Percentiles rank a stretch among this genome's conserved stretches.
Evolutionary conservation across 2,329 filamentous ascomycete species (phyloP).

Genomic region (Myriangium duriaei): DNA sequence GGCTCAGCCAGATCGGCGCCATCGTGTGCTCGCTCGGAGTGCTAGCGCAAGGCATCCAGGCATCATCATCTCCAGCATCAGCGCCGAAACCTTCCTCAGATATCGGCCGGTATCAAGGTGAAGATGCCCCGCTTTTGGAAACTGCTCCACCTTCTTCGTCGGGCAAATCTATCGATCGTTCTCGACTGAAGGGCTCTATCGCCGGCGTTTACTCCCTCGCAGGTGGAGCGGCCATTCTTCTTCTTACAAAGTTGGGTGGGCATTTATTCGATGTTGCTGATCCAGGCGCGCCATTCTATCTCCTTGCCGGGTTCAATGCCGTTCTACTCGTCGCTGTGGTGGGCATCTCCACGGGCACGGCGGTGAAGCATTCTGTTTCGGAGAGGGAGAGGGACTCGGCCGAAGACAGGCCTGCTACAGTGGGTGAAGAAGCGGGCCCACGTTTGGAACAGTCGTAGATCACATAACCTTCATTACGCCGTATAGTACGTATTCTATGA

Average conservation of each 20-base stretch:
- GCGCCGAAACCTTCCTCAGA: neutral
- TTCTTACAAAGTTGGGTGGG: constrained; percentile 85
- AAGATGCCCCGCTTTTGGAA: constrained; percentile 9
- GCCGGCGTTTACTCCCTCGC: constrained; percentile 88
- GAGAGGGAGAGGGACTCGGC: no score
- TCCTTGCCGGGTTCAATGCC: constrained; percentile 84
- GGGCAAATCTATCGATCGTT: constrained; percentile 12
- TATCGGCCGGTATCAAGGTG: neutral
- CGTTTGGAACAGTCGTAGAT: no score
- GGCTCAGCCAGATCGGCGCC: constrained; percentile 86
- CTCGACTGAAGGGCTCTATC: constrained; percentile 79
- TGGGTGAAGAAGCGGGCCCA: no score
- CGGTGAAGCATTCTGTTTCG: no score
- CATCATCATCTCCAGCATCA: neutral
- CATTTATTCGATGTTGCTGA: constrained; percentile 67
- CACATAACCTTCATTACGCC: no score
- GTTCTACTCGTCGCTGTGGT: constrained; percentile 44
- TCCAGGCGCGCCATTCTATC: constrained; percentile 74
- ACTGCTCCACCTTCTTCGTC: neutral
- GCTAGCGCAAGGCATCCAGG: constrained; percentile 60
- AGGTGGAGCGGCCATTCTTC: constrained; percentile 76
- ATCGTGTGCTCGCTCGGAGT: constrained; percentile 93
- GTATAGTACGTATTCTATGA: no score
- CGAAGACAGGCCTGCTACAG: no score
- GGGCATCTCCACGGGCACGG: constrained; percentile 11